Evolutionary conservation across 1,284 basidiomycete genomes (phyloP), one percentile per base, ranked within the genome.

Genomic region (Pyrrhoderma noxium): DNA sequence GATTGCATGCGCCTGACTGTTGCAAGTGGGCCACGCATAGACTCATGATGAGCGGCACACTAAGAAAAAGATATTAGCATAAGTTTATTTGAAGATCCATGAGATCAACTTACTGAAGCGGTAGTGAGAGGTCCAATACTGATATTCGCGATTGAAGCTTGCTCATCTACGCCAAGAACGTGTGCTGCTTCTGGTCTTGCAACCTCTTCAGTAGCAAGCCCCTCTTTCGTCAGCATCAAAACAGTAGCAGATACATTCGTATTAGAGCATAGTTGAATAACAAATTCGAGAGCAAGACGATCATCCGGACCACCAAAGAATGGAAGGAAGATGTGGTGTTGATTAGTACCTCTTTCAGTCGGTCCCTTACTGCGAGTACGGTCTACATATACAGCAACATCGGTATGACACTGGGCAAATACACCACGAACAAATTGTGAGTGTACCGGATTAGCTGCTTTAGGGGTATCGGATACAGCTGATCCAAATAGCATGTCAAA

Each of bases 281-380:
- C 74, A 52, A 84, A 71, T 45, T 74, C 69, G 23, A 86, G 68
- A 2, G 78, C 79, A 16, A 79, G 72, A 2, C 80, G 70, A 56
- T 86, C 84, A 60, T 88, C 84, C 0, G 81, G 76, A 0, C 84
- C 85, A 37, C 83, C 84, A 59, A 84, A 79, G 72, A 87, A 87
- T 8, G 80, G 79, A 34, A 86, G 62, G 62, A 82, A 74, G 50
- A 85, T 63, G 57, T 80, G 78, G 58, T 78, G 70, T 22, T 57
- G 55, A 39, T 61, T 40, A 21, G 37, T 23, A 8, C 45, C 58
- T 65, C 44, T 21, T 11, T 35, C 60, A 57, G 22, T 66, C 64
- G 21, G 69, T 70, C 38, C 38, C n/a, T 22, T 16, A 8, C 7
- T 5, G n/a, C 70, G 11, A 18, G 39, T 68, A 51, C 74, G 70